Base-by-base conservation (phyloP, 2,329 filamentous ascomycete species). In the Apiospora marii region DNA sequence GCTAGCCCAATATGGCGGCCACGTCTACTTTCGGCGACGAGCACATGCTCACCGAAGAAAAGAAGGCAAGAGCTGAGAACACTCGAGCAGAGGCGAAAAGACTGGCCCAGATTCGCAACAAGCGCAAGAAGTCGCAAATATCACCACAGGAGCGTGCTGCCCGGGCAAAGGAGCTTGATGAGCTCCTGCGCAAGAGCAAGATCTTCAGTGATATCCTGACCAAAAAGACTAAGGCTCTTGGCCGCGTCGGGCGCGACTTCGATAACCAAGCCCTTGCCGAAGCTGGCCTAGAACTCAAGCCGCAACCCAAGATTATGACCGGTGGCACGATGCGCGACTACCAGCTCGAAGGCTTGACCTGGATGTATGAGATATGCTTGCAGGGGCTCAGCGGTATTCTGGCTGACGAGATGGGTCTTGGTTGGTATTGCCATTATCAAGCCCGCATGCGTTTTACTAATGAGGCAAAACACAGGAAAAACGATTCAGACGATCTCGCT, bases 301-400 rank as follows among this genome's bases (percentile, higher is more conserved):
- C 93, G 74, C 96, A 99, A 80, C 96, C 96, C 0, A 91, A 92
- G 75, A 91, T 95, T 73, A 91, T 99, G 77, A 91, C 92, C 0
- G 94, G 94, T 6, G 96, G 96, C 1, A 92, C 92, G 4, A 98
- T 99, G 76, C 99, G 99, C 83, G 96, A 99, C 82, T 99, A 99
- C 84, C 96, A 99, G 84, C 77, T 99, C 83, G 98, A 98, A 91
- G 96, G 96, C 89, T 86, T 99, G 68, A 96, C 99, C 83, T 99
- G 96, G 96, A 99, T 99, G 96, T 92, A 99, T 74, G 99, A 96
- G 22, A 89, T 99, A 16, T 99, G 98, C 89, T 99, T 99, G 91
- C 99, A 99, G 87, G 98, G 98, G 84, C 90, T 99, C 76, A 99
- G 99, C 82, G 96, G 96, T 89, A 98, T 99, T 77, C 87, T 99